Conservation (phyloP, 305 asterid species). For the Fraxinus paxiana region DNA sequence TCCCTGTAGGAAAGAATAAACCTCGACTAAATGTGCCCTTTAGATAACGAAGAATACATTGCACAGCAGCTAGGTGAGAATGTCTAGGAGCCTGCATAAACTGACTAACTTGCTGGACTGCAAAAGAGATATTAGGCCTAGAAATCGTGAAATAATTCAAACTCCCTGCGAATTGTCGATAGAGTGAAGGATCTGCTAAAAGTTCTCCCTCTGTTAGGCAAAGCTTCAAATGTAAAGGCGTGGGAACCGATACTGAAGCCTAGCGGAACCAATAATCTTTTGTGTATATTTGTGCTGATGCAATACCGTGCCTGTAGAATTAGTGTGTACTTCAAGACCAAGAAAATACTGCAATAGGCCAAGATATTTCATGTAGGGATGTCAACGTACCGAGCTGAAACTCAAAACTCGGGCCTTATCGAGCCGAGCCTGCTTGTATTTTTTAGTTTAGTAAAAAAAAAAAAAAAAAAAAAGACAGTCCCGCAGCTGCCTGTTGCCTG, state of each 20-base stretch:
- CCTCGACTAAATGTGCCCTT: not conserved
- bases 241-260: too few species aligned
- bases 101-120: not conserved
- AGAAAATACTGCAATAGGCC: not conserved
- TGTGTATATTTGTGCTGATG: not conserved
- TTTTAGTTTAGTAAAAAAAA: too few species aligned
- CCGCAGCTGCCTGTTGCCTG: too few species aligned
- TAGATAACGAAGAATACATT: not conserved
- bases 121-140: not conserved
- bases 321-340: not conserved
- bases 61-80: not conserved
- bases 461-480: too few species aligned
- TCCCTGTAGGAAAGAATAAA: not conserved
- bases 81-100: not conserved
- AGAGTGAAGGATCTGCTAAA: not conserved
- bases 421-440: too few species aligned
- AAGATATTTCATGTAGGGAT: not conserved
- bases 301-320: not conserved
- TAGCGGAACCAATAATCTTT: not conserved
- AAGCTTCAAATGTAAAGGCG: not conserved
- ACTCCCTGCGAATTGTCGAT: not conserved
- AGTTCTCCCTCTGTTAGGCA: not conserved
- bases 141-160: not conserved
- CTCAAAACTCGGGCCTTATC: too few species aligned
- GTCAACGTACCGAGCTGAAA: too few species aligned